A percentile compares a stretch with the other conserved stretches of the same genome.
Evolutionary conservation across 139 green algal genomes (phyloP).

Genomic region (Volvox africanus): DNA sequence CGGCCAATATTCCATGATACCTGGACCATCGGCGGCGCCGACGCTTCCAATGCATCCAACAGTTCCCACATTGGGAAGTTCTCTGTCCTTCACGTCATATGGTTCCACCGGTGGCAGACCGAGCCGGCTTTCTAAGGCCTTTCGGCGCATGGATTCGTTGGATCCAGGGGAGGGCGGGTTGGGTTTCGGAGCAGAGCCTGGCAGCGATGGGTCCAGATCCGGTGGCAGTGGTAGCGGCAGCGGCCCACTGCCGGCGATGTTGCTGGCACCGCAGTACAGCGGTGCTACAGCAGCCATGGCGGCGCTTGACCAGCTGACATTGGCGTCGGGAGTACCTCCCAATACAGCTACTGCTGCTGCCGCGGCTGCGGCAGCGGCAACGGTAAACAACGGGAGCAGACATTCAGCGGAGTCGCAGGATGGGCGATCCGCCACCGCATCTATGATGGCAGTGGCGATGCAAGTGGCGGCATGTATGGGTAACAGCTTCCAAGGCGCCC

Average conservation of each 20-base stretch:
- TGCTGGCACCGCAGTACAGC: conserved; percentile 17
- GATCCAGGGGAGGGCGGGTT: neutral
- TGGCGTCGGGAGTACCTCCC: conserved; percentile 1
- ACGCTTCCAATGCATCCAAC: neutral
- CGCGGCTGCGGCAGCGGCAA: neutral
- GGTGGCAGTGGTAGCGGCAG: neutral
- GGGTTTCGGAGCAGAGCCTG: neutral
- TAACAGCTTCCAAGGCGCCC: neutral
- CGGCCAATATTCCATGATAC: neutral
- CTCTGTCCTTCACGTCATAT: neutral
- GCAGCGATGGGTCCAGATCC: neutral
- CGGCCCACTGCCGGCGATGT: neutral
- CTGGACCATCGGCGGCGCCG: neutral
- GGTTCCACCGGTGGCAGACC: neutral
- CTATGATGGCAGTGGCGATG: neutral
- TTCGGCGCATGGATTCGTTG: conserved; percentile 25
- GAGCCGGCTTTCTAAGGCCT: conserved; percentile 29
- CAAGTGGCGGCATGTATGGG: neutral
- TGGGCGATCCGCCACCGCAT: neutral
- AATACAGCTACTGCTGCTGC: neutral
- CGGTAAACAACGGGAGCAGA: neutral
- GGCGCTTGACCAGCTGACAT: conserved; percentile 44
- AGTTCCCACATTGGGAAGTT: neutral
- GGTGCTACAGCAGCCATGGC: conserved; percentile 29
- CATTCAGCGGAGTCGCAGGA: neutral